Conservation (phyloP, 352 stramenopile genomes). For the Thalassiosira allenii region DNA sequence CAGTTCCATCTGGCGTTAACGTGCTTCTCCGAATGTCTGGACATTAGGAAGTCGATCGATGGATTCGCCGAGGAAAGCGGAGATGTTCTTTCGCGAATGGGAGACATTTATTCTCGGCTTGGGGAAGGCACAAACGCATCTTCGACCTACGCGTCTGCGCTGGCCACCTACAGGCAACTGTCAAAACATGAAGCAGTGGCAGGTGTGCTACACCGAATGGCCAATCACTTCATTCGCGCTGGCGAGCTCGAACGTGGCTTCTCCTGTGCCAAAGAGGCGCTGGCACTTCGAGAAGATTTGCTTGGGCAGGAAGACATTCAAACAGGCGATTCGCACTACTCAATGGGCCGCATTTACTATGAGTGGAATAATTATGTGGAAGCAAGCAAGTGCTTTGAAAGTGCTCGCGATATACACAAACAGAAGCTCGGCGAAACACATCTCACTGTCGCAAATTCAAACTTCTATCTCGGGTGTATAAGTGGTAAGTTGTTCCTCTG, state of each 20-base stretch:
- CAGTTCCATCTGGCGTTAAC: conserved; percentile 53
- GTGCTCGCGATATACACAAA: conserved; percentile 56
- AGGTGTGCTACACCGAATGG: conserved; percentile 61
- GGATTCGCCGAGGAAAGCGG: conserved; percentile 55
- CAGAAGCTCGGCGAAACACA: conserved; percentile 47
- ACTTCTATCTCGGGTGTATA: conserved; percentile 70
- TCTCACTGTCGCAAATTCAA: conserved; percentile 62
- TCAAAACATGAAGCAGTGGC: conserved; percentile 60
- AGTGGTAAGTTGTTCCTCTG: too few relatives aligned
- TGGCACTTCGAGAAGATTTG: conserved; percentile 58
- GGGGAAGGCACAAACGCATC: conserved; percentile 60
- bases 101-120: conserved; percentile 54
- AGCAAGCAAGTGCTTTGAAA: conserved; percentile 66
- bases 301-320: conserved; percentile 44
- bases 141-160: conserved; percentile 59
- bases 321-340: conserved; percentile 65
- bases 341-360: conserved; percentile 68
- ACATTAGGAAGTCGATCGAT: conserved; percentile 54
- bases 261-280: conserved; percentile 65
- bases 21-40: conserved; percentile 59
- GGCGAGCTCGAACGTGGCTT: conserved; percentile 67
- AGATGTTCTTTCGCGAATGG: conserved; percentile 58
- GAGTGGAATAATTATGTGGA: conserved; percentile 64
- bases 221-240: conserved; percentile 62
- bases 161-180: conserved; percentile 59